These are phyloP conservation scores for Psilocybe sp. DNA, from an alignment of 768 basidiomycete species.

Conservation along the genomic window DNA sequence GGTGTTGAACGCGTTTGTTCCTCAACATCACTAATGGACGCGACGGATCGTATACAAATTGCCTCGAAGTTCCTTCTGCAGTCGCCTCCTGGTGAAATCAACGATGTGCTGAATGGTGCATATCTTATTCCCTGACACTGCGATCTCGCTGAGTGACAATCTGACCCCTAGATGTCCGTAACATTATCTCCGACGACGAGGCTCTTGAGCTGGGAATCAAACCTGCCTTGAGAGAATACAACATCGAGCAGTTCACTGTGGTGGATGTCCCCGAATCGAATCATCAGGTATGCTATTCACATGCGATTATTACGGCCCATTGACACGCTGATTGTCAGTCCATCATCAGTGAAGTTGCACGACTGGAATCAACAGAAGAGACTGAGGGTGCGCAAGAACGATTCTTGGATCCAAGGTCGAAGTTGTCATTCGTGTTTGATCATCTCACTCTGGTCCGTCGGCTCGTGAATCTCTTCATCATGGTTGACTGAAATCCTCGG, in stretches of 20 bases:
- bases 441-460: conserved; percentile 74
- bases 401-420: conserved; percentile 82
- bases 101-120: conserved; percentile 93
- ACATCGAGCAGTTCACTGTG: conserved; percentile 82
- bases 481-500: not conserved
- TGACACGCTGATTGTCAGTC: conserved; percentile 47
- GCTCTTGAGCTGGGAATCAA: conserved; percentile 75
- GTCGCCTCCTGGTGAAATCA: conserved; percentile 94
- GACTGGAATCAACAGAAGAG: conserved; percentile 38
- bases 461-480: not conserved
- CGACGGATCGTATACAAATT: conserved; percentile 60
- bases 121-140: conserved; percentile 9
- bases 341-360: conserved; percentile 75
- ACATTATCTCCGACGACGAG: conserved; percentile 85
- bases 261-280: conserved; percentile 77
- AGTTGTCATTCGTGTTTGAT: conserved; percentile 79
- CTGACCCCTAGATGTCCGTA: conserved; percentile 70
- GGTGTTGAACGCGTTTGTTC: not conserved
- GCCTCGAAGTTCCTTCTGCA: conserved; percentile 83
- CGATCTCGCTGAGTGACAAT: conserved; percentile 4
- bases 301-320: conserved; percentile 3
- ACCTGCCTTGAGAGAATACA: conserved; percentile 81
- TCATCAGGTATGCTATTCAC: conserved; percentile 60
- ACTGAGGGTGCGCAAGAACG: conserved; percentile 46
- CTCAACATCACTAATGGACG: conserved; percentile 42